phyloP scores from a whole-genome alignment of 2,329 filamentous ascomycete species.

The Penicillium verrucosum region DNA sequence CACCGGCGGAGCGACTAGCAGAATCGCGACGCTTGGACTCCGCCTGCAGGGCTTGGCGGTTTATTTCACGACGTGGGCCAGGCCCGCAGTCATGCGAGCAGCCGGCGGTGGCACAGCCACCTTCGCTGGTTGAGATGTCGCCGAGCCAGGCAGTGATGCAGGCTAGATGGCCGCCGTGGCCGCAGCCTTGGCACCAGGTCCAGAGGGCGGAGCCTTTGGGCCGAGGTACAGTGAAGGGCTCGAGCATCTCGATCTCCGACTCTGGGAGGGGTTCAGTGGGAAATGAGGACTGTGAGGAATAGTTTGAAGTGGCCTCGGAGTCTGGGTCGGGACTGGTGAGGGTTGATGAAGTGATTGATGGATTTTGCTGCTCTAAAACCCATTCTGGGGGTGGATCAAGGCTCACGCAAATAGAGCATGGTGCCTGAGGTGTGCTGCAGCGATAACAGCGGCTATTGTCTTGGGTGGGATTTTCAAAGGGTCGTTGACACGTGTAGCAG shows the following conservation, averaged over 20 bases:
- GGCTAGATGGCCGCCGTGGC: slow-evolving; percentile 57
- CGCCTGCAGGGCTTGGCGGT: slow-evolving; percentile 32
- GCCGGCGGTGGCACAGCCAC: slow-evolving; percentile 57
- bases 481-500: slow-evolving; percentile 56
- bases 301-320: slow-evolving; percentile 32
- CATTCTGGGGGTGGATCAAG: slow-evolving; percentile 42
- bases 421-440: slow-evolving; percentile 43
- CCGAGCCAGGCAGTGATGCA: slow-evolving; percentile 58
- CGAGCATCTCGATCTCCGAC: slow-evolving; percentile 27
- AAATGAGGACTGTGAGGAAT: slow-evolving; percentile 46
- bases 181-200: slow-evolving; percentile 59
- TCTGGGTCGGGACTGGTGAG: slow-evolving; percentile 13
- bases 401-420: slow-evolving; percentile 44
- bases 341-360: slow-evolving; percentile 9
- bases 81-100: slow-evolving; percentile 60
- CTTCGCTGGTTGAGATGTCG: slow-evolving; percentile 48
- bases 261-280: slow-evolving; percentile 31
- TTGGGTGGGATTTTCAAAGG: slow-evolving; percentile 50
- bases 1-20: slow-evolving; percentile 32
- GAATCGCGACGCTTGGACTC: slow-evolving; percentile 35
- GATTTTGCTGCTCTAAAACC: slow-evolving; percentile 28
- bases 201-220: slow-evolving; percentile 45
- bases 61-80: slow-evolving; percentile 45
- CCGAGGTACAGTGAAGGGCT: slow-evolving; percentile 26
- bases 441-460: slow-evolving; percentile 52